Evolutionary conservation across 176 grass and related monocot genomes (phyloP).

Genomic region (Musa schizocarpa): DNA sequence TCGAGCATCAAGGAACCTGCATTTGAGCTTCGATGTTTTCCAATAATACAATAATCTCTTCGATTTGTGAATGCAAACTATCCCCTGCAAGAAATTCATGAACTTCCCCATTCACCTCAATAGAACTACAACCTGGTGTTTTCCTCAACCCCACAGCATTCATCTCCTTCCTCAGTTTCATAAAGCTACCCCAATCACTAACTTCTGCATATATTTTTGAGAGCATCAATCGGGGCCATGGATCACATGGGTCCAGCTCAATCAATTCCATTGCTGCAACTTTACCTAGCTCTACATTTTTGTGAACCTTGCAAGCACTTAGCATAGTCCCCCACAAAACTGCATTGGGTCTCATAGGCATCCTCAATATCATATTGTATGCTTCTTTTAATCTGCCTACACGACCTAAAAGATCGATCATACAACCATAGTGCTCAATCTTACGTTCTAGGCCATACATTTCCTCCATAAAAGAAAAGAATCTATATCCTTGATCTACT

Average conservation of each 20-base stretch:
- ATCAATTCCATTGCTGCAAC: conserved; percentile 41
- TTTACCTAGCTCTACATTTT: conserved; percentile 44
- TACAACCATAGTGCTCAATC: conserved; percentile 63
- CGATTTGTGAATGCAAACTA: conserved; percentile 5
- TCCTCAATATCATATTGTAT: conserved; percentile 42
- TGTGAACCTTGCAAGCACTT: conserved; percentile 64
- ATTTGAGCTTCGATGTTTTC: conserved; percentile 14
- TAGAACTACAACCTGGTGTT: conserved; percentile 19
- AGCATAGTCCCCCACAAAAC: conserved; percentile 63
- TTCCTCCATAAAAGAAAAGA: conserved; percentile 60
- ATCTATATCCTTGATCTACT: conserved; percentile 40
- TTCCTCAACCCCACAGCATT: conserved; percentile 3
- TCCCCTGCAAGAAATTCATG: conserved; percentile 19
- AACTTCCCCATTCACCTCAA: conserved; percentile 17
- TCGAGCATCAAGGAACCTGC: background rate
- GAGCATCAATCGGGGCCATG: conserved; percentile 30
- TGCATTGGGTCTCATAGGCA: conserved; percentile 59
- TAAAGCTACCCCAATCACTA: conserved; percentile 4
- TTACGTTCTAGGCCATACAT: conserved; percentile 40
- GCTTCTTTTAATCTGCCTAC: conserved; percentile 52
- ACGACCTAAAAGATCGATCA: conserved; percentile 75
- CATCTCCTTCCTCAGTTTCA: conserved; percentile 19
- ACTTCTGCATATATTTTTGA: conserved; percentile 17
- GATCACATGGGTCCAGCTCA: conserved; percentile 57
- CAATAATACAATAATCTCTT: conserved; percentile 12